These are phyloP conservation scores for Beauveria rudraprayagi DNA, from an alignment of 2,329 filamentous ascomycete genomes.

Conservation along the genomic window DNA sequence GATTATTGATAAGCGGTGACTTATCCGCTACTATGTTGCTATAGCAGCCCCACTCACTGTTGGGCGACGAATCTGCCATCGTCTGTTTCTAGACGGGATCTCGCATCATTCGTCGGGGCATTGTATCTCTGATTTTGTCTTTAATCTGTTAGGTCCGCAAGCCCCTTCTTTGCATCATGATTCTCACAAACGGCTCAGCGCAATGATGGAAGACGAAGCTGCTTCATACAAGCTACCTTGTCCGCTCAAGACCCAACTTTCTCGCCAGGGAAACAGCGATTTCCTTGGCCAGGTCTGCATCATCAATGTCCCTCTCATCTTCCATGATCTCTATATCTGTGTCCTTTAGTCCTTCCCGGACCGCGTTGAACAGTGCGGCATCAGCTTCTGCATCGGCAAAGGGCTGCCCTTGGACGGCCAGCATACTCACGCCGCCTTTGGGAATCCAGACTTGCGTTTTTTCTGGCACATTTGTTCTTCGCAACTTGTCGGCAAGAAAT, in stretches of 20 bases:
- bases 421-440: constrained; percentile 50
- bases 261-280: constrained; percentile 34
- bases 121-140: no score
- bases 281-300: constrained; percentile 39
- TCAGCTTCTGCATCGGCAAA: constrained; percentile 42
- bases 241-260: constrained; percentile 18
- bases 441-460: constrained; percentile 52
- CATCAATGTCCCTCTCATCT: constrained; percentile 45
- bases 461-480: constrained; percentile 26
- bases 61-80: no score
- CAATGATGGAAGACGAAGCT: background rate
- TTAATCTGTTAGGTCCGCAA: background rate
- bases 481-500: constrained; percentile 48
- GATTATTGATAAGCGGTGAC: background rate
- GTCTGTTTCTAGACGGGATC: no score
- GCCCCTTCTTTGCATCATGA: background rate
- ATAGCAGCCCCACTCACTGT: no score
- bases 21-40: constrained; percentile 2
- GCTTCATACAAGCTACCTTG: background rate
- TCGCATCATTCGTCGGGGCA: no score
- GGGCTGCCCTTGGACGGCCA: constrained; percentile 43
- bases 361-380: constrained; percentile 42
- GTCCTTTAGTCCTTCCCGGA: constrained; percentile 40
- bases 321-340: constrained; percentile 42
- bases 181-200: no score